phyloP scores from a whole-genome alignment of 2,329 filamentous ascomycete species.

The Pseudohalonectria lignicola region DNA sequence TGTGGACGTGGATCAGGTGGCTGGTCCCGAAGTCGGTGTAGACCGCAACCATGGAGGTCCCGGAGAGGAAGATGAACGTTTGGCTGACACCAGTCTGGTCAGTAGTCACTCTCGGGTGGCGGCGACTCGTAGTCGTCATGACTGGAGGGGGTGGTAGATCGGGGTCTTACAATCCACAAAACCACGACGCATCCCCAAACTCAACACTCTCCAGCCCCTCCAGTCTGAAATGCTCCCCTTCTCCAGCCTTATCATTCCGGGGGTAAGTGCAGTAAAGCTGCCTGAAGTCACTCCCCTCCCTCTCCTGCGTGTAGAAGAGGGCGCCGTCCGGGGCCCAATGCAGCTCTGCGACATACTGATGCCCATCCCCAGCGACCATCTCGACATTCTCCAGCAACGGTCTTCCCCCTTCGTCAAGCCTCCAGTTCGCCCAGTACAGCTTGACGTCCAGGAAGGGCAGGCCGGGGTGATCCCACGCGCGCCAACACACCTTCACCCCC shows the following conservation, averaged over 20 bases:
- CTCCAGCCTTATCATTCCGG: slow-evolving; percentile 6
- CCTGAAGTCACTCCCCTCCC: slow-evolving; percentile 25
- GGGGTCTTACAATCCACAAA: slow-evolving; percentile 17
- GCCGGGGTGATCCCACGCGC: slow-evolving; percentile 42
- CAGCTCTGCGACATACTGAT: slow-evolving; percentile 35
- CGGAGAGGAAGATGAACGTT: slow-evolving; percentile 25
- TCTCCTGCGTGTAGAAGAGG: slow-evolving; percentile 36
- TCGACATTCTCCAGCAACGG: slow-evolving; percentile 15
- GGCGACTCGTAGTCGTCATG: too few species aligned
- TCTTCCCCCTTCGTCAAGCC: slow-evolving; percentile 12
- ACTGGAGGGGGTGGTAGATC: neutral
- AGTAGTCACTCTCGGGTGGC: too few species aligned
- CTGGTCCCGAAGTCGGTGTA: slow-evolving; percentile 20
- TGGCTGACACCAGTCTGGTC: too few species aligned
- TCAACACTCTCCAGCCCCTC: slow-evolving; percentile 28
- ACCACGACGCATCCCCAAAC: slow-evolving; percentile 21
- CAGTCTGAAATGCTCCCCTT: slow-evolving; percentile 16
- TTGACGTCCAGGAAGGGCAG: slow-evolving; percentile 38
- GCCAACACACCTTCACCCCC: slow-evolving; percentile 31
- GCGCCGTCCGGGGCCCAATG: slow-evolving; percentile 37
- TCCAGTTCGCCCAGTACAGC: slow-evolving; percentile 31
- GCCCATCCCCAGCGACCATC: slow-evolving; percentile 27
- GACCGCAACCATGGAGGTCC: slow-evolving; percentile 21
- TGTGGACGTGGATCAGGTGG: slow-evolving; percentile 24
- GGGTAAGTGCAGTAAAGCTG: slow-evolving; percentile 30